Percentiles rank a stretch among this genome's conserved stretches.
Conservation (phyloP, 2,329 filamentous ascomycete genomes). For the Nothophaeocryptopus gaeumannii region DNA sequence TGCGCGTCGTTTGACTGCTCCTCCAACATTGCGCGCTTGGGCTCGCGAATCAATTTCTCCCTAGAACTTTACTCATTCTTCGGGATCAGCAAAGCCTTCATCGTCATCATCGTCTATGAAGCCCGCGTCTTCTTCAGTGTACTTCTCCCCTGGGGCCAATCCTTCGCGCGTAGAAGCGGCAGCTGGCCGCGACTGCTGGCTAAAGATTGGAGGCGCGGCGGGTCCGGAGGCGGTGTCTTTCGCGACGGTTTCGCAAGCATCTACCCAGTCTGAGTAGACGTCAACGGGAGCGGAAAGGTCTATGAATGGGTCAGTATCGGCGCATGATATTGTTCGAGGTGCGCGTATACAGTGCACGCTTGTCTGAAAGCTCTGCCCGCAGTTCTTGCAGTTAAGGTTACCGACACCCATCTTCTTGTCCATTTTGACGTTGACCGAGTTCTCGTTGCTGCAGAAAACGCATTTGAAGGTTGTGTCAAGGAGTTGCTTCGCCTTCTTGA, state of each 20-base stretch:
- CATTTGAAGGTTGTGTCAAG: constrained; percentile 87
- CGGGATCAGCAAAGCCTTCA: constrained; percentile 32
- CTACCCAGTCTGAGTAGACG: constrained; percentile 97
- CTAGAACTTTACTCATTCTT: too few relatives aligned
- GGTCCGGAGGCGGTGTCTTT: constrained; percentile 48
- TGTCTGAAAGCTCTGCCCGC: constrained; percentile 89
- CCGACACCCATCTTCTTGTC: constrained; percentile 91
- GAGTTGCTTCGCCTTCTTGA: constrained; percentile 67
- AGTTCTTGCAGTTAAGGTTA: constrained; percentile 83
- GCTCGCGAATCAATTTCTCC: too few relatives aligned
- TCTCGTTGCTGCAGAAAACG: constrained; percentile 98
- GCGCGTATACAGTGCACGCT: constrained; percentile 76
- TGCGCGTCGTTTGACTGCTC: too few relatives aligned
- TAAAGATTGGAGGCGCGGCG: constrained; percentile 7
- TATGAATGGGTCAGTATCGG: constrained; percentile 39
- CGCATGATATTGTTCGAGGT: neutral
- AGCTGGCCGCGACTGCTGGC: constrained; percentile 8
- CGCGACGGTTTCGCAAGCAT: constrained; percentile 77
- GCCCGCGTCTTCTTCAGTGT: constrained; percentile 32
- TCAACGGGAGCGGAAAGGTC: constrained; percentile 89
- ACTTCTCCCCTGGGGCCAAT: constrained; percentile 31
- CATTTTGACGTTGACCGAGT: constrained; percentile 82
- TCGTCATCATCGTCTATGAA: constrained; percentile 39
- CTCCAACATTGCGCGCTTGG: too few relatives aligned
- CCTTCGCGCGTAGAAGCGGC: constrained; percentile 18